Evolutionary conservation across 352 stramenopile species (phyloP).

Genomic region (Globisporangium mamillatum): DNA sequence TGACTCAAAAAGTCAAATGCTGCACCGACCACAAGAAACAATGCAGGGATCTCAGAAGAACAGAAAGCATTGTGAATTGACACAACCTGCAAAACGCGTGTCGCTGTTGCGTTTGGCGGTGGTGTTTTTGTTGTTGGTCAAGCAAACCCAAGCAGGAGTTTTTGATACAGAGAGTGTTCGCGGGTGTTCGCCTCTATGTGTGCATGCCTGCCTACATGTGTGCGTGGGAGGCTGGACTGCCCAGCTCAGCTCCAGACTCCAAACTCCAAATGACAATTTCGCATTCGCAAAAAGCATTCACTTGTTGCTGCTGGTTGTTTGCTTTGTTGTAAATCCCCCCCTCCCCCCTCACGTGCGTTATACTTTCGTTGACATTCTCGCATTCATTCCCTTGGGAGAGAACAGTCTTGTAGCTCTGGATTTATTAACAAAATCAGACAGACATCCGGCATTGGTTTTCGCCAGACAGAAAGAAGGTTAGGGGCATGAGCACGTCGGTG

Average conservation of each 20-base stretch:
- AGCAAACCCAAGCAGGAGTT: background rate
- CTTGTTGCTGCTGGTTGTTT: background rate
- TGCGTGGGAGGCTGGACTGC: background rate
- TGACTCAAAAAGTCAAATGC: background rate
- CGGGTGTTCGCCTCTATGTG: background rate
- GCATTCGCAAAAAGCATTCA: background rate
- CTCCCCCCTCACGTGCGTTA: too few species aligned
- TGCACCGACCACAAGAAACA: background rate
- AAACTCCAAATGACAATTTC: background rate
- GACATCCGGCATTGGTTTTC: background rate
- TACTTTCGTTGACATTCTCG: background rate
- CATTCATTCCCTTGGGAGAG: background rate
- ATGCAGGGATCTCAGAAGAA: background rate
- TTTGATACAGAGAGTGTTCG: conserved; percentile 8
- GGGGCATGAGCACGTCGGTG: background rate
- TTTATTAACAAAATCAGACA: background rate
- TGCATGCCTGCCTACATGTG: background rate
- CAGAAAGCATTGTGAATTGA: background rate
- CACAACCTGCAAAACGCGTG: background rate
- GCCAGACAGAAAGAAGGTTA: background rate
- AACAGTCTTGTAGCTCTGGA: too few species aligned
- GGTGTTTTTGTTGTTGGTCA: background rate
- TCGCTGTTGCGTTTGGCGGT: background rate
- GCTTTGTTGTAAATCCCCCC: background rate
- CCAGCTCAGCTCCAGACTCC: background rate